Percentiles rank a stretch among this genome's conserved stretches.
Conservation (phyloP, 2,329 filamentous ascomycete genomes). For the Hymenoscyphus infarciens region DNA sequence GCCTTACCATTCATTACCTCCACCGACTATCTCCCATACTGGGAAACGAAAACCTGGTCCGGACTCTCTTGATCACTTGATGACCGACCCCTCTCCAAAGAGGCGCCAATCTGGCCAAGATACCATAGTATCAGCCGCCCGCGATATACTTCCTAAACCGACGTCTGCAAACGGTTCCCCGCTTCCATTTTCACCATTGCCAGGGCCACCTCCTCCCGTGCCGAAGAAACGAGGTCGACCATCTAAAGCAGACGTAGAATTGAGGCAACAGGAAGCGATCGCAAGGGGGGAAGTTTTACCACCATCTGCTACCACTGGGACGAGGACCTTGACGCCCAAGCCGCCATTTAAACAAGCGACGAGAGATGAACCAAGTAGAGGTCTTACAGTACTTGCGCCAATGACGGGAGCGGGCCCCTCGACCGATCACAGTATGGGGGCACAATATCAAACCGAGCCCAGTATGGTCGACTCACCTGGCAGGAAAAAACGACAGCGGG, state of each 20-base stretch:
- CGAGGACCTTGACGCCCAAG: constrained; percentile 10
- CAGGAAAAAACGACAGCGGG: constrained; percentile 23
- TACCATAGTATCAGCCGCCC: constrained; percentile 12
- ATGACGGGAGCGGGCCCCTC: constrained; percentile 8
- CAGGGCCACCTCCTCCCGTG: constrained; percentile 10
- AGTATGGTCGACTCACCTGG: constrained; percentile 19
- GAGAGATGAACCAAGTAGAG: constrained; percentile 16
- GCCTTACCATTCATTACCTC: constrained; percentile 11
- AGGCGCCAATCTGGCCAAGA: constrained; percentile 25
- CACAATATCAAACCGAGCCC: constrained; percentile 15
- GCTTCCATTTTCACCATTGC: constrained; percentile 20
- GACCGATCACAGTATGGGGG: constrained; percentile 13
- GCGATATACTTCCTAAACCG: constrained; percentile 31
- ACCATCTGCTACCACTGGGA: constrained; percentile 14
- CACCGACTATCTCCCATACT: constrained; percentile 12
- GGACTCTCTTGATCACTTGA: constrained; percentile 20
- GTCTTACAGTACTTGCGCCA: constrained; percentile 16
- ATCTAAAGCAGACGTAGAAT: constrained; percentile 32
- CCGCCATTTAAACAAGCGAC: constrained; percentile 10
- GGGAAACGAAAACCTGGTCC: constrained; percentile 29
- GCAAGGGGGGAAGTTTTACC: constrained; percentile 29
- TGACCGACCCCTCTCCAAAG: constrained; percentile 22
- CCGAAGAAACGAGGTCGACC: constrained; percentile 33
- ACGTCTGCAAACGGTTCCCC: constrained; percentile 27
- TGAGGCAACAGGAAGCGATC: constrained; percentile 28